These are phyloP conservation scores for Torulaspora maleeae DNA, from an alignment of 805 yeast species.

Conservation along the genomic window DNA sequence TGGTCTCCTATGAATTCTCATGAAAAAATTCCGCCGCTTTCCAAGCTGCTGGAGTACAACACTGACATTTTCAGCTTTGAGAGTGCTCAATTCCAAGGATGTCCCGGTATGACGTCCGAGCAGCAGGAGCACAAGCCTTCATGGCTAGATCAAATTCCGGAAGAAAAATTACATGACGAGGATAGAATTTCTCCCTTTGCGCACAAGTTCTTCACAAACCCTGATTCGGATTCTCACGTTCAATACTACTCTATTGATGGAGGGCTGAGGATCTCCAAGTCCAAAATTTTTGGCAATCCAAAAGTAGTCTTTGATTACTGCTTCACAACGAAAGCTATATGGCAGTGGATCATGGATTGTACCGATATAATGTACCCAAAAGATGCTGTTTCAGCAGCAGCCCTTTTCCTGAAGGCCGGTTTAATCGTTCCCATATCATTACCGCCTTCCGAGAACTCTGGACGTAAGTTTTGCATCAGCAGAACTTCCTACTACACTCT, in stretches of 20 bases:
- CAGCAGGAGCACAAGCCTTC: slow-evolving; percentile 3
- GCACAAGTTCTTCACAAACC: slow-evolving; percentile 78
- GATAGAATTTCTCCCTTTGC: slow-evolving; percentile 55
- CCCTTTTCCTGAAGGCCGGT: slow-evolving; percentile 44
- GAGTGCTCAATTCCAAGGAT: slow-evolving; percentile 17
- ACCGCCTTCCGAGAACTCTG: slow-evolving; percentile 35
- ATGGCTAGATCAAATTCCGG: slow-evolving; percentile 16
- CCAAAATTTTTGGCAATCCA: slow-evolving; percentile 36
- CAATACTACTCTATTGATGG: slow-evolving; percentile 68
- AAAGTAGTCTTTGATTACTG: slow-evolving; percentile 40
- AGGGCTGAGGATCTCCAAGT: slow-evolving; percentile 59
- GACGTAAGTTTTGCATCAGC: slow-evolving; percentile 31
- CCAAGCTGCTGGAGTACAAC: slow-evolving; percentile 31
- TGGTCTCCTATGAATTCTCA: slow-evolving; percentile 58
- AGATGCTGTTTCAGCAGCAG: slow-evolving; percentile 53
- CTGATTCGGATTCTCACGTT: slow-evolving; percentile 74
- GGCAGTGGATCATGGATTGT: slow-evolving; percentile 90
- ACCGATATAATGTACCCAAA: slow-evolving; percentile 57
- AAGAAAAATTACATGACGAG: slow-evolving; percentile 16
- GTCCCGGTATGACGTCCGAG: slow-evolving; percentile 1
- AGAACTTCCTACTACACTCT: slow-evolving; percentile 43
- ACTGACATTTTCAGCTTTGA: slow-evolving; percentile 37
- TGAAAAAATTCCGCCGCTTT: slow-evolving; percentile 43
- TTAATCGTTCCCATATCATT: slow-evolving; percentile 44
- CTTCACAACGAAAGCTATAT: slow-evolving; percentile 68